phyloP scores from a whole-genome alignment of 257 asterid species.

The Primulina eburnea region DNA sequence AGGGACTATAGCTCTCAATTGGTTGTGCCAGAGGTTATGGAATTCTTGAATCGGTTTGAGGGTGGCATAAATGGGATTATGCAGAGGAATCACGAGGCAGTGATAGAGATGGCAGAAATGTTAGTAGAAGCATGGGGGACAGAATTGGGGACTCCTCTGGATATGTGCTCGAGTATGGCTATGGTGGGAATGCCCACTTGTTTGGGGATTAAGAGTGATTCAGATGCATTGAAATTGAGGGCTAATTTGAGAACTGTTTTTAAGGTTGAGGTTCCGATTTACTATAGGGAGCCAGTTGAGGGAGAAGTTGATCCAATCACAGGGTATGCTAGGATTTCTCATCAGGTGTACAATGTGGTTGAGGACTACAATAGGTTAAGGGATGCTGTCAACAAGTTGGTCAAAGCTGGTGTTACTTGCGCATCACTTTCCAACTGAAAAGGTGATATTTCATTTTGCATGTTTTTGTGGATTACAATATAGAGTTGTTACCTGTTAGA shows the following conservation, averaged over 20 bases:
- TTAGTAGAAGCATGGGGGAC: constrained; percentile 69
- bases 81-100: constrained; percentile 62
- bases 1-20: constrained; percentile 83
- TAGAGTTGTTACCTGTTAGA: neutral
- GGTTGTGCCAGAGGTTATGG: constrained; percentile 67
- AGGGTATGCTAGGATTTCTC: constrained; percentile 86
- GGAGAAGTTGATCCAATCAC: constrained; percentile 50
- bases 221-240: constrained; percentile 60
- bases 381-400: constrained; percentile 71
- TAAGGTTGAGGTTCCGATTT: constrained; percentile 78
- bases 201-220: constrained; percentile 52
- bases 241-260: constrained; percentile 57
- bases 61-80: constrained; percentile 80
- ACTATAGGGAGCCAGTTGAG: constrained; percentile 47
- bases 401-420: constrained; percentile 54
- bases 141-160: constrained; percentile 60
- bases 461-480: neutral
- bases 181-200: constrained; percentile 84
- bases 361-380: constrained; percentile 67
- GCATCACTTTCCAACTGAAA: constrained; percentile 34
- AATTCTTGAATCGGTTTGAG: constrained; percentile 59
- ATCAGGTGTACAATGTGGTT: constrained; percentile 73
- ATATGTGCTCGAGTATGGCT: constrained; percentile 84
- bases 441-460: constrained; percentile 15
- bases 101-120: constrained; percentile 50